A percentile compares a stretch with the other conserved stretches of the same genome.
Evolutionary conservation across 805 yeast species (phyloP).

Genomic region (Lachancea dasiensis): DNA sequence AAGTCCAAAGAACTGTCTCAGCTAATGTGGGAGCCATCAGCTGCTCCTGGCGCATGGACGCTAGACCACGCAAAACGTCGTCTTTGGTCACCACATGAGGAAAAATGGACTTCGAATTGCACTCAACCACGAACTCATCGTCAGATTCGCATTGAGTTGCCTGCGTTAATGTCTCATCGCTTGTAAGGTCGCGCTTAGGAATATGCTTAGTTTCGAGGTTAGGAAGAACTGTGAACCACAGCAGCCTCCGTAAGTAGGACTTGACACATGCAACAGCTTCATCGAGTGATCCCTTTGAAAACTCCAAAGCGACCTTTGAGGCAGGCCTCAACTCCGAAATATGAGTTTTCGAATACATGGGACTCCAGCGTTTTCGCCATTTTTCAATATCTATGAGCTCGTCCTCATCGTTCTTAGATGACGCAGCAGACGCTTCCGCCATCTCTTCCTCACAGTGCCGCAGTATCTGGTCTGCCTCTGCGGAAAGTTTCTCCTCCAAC

Average conservation of each 20-base stretch:
- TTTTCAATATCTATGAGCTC: slow-evolving; percentile 15
- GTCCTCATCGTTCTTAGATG: no score
- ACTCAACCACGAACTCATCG: slow-evolving; percentile 1
- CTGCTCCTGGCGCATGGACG: slow-evolving; percentile 14
- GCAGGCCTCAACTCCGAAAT: slow-evolving; percentile 16
- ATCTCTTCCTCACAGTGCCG: no score
- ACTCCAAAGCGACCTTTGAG: slow-evolving; percentile 12
- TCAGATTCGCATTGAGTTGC: background rate
- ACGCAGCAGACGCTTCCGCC: slow-evolving; percentile 2
- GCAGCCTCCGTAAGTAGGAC: slow-evolving; percentile 16
- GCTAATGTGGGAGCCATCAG: slow-evolving; percentile 16
- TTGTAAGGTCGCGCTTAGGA: background rate
- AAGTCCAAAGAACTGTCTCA: slow-evolving; percentile 16
- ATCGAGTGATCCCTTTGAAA: slow-evolving; percentile 14
- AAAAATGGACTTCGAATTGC: slow-evolving; percentile 2
- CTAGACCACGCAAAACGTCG: slow-evolving; percentile 11
- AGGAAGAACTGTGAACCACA: slow-evolving; percentile 18
- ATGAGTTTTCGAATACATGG: slow-evolving; percentile 21
- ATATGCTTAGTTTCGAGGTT: slow-evolving; percentile 16
- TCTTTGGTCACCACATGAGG: slow-evolving; percentile 22
- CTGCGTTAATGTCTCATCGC: background rate
- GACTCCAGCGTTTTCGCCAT: slow-evolving; percentile 28
- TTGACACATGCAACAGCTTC: slow-evolving; percentile 14
- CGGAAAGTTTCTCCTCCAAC: slow-evolving; percentile 25
- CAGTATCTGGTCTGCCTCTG: slow-evolving; percentile 10